Percentiles rank a stretch among this genome's conserved stretches.
Conservation (phyloP, 1,139 yeast species). For the Zygosaccharomyces pseudobailii region DNA sequence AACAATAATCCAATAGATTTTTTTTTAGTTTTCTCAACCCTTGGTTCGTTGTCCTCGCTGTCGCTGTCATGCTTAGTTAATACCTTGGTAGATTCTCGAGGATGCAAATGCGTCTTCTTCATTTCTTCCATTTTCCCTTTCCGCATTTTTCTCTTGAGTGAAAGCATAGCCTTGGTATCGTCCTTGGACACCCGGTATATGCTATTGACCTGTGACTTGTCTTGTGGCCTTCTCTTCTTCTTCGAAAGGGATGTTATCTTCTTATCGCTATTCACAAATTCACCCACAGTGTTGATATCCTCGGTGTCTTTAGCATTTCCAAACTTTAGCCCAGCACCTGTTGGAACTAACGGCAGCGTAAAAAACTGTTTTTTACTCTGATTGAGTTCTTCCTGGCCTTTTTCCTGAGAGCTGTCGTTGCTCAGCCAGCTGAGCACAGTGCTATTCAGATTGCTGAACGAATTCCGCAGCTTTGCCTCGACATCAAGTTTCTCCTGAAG, state of each 20-base stretch:
- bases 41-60: constrained; percentile 16
- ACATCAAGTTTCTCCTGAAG: constrained; percentile 37
- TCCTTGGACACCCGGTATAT: constrained; percentile 29
- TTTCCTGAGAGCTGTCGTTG: constrained; percentile 9
- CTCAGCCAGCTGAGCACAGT: constrained; percentile 29
- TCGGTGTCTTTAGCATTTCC: constrained; percentile 7
- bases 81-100: neutral
- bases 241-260: constrained; percentile 31
- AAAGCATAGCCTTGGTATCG: constrained; percentile 34
- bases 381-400: constrained; percentile 17
- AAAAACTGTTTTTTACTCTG: constrained; percentile 27
- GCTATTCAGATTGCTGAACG: constrained; percentile 24
- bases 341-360: constrained; percentile 32
- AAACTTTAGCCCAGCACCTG: constrained; percentile 32
- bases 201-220: constrained; percentile 13
- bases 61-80: constrained; percentile 7
- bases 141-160: constrained; percentile 33
- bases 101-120: neutral
- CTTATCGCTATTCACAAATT: constrained; percentile 33
- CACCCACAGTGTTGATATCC: constrained; percentile 35
- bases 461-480: constrained; percentile 34
- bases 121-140: constrained; percentile 17
- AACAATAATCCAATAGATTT: constrained; percentile 22
- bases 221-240: constrained; percentile 23
- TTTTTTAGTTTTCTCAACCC: constrained; percentile 17